A percentile compares a stretch with the other conserved stretches of the same genome.
These are phyloP conservation scores for Pseudohalonectria lignicola DNA, from an alignment of 2,329 filamentous ascomycete species.

Conservation along the genomic window DNA sequence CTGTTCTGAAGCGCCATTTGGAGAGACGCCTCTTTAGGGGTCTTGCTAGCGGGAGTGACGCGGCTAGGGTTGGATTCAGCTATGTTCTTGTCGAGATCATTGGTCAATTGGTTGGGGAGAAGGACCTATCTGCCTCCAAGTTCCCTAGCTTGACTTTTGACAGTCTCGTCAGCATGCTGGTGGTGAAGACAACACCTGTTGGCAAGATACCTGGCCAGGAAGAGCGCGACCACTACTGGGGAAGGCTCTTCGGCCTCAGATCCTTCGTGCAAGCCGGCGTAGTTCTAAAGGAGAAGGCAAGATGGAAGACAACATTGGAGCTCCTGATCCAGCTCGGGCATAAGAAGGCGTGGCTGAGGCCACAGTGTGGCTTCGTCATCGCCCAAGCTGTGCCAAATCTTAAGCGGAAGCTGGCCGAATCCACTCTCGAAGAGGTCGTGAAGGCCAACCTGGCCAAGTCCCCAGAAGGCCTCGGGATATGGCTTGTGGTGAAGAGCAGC, in stretches of 20 bases:
- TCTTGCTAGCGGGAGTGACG: conserved; percentile 81
- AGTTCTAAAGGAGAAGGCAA: conserved; percentile 48
- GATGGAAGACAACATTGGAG: conserved; percentile 59
- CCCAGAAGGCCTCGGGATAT: conserved; percentile 81
- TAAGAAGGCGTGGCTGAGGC: conserved; percentile 80
- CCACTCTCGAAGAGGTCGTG: conserved; percentile 50
- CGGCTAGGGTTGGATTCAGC: conserved; percentile 79
- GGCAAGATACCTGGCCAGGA: conserved; percentile 56
- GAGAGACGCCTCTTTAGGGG: conserved; percentile 70
- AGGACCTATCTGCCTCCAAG: conserved; percentile 29
- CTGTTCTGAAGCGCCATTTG: conserved; percentile 45
- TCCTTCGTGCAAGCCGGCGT: conserved; percentile 73
- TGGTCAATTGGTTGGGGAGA: conserved; percentile 52
- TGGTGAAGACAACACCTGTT: conserved; percentile 42
- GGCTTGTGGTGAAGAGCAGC: conserved; percentile 57
- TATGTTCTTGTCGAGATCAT: conserved; percentile 77
- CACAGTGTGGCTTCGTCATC: conserved; percentile 77
- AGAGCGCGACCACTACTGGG: conserved; percentile 75
- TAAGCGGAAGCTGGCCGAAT: conserved; percentile 44
- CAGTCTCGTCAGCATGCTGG: conserved; percentile 37
- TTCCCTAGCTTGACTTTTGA: conserved; percentile 46
- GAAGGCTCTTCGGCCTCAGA: conserved; percentile 77
- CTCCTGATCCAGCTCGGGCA: conserved; percentile 62
- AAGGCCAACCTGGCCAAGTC: conserved; percentile 58
- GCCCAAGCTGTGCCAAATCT: conserved; percentile 60